Evolutionary conservation across 345 rosid species (phyloP).

Genomic region (Turnera subulata): DNA sequence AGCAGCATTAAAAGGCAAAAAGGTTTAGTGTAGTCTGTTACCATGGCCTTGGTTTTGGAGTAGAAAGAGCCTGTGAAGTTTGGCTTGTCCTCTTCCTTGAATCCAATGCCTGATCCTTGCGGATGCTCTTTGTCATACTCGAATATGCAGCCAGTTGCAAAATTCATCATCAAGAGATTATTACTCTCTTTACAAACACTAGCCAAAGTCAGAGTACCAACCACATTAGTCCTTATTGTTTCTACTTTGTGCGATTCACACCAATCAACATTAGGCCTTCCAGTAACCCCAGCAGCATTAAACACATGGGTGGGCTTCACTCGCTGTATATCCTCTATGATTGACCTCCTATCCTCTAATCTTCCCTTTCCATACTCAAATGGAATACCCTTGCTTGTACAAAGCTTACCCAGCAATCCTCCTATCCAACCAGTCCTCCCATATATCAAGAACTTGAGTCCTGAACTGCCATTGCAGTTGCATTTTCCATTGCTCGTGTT

Average conservation of each 20-base stretch:
- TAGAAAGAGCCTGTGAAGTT: constrained; percentile 51
- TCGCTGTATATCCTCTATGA: constrained; percentile 35
- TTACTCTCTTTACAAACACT: constrained; percentile 49
- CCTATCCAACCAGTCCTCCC: constrained; percentile 66
- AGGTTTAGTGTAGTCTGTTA: constrained; percentile 20
- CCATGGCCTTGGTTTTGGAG: constrained; percentile 63
- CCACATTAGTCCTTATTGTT: constrained; percentile 44
- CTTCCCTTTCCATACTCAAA: constrained; percentile 54
- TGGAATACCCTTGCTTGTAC: constrained; percentile 33
- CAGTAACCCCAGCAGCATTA: constrained; percentile 57
- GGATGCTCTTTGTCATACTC: constrained; percentile 49
- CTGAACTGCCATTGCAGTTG: constrained; percentile 39
- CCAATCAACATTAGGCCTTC: constrained; percentile 62
- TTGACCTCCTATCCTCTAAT: constrained; percentile 44
- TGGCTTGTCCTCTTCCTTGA: constrained; percentile 53
- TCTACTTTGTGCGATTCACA: constrained; percentile 53
- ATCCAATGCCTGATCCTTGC: constrained; percentile 48
- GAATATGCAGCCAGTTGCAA: constrained; percentile 56
- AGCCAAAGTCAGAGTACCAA: constrained; percentile 49
- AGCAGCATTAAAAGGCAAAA: neutral
- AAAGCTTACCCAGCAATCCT: constrained; percentile 45
- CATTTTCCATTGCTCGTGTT: neutral
- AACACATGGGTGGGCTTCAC: constrained; percentile 50
- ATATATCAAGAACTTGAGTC: too few relatives aligned
- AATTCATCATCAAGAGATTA: constrained; percentile 46